Evolutionary conservation across 2,329 filamentous ascomycete genomes (phyloP), one percentile per base, ranked within the genome.

Genomic region (Fusarium illudens): DNA sequence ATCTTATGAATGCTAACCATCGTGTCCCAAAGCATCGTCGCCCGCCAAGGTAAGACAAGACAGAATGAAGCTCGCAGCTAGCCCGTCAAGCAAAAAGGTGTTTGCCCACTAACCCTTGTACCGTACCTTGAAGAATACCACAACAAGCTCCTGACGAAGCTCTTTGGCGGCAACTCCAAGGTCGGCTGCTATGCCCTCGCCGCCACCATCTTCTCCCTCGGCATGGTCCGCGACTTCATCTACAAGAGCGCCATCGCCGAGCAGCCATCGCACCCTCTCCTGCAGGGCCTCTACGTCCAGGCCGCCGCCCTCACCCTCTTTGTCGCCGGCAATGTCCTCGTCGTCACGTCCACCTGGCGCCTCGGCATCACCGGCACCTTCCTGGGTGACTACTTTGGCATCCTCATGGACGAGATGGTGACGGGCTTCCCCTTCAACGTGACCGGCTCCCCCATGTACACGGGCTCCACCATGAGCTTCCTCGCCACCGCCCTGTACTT

Each of bases 351-450:
- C 64, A 98, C 97, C 81, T 97, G 90, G 89, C 92, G 90, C 32
- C 89, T 99, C 37, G 96, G 96, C 60, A 89, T 99, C 75, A 97
- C 94, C 1, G 96, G 96, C 67, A 99, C 96, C 34, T 99, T 97
- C 78, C 85, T 99, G 33, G 96, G 96, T 73, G 96, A 99, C 83
- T 99, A 99, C 85, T 99, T 98, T 78, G 96, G 96, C 72, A 97
- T 98, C 78, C 85, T 99, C 70, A 97, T 97, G 94, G 95, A 98
- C 77, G 84, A 91, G 71, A 95, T 95, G 75, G 94, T 99, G 54
- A 97, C 94, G 12, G 91, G 92, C 13, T 99, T 99, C 78, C 96
- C 96, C 3, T 99, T 99, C 86, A 98, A 92, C 80, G 86, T 98
- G 64, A 94, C 91, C 57, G 88, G 89, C 70, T 91, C 93, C 54